phyloP scores from a whole-genome alignment of 768 basidiomycete species.

The Pisolithus tinctorius region DNA sequence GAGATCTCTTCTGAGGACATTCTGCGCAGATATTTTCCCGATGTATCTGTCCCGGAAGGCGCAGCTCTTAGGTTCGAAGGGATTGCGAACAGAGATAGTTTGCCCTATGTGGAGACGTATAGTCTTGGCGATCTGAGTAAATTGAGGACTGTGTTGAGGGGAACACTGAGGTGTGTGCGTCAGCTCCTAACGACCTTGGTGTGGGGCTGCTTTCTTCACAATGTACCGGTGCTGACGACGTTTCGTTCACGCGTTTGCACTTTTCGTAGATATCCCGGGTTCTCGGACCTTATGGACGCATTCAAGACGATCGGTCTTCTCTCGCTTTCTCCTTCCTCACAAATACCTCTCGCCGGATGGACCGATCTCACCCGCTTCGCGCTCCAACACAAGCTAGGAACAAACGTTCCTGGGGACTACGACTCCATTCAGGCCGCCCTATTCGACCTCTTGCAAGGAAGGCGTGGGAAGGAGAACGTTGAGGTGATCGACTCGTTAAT shows the following conservation, averaged over 20 bases:
- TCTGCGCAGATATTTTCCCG: conserved; percentile 50
- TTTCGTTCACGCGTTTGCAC: neutral
- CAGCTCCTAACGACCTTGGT: neutral
- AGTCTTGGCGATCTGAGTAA: conserved; percentile 36
- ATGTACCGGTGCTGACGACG: neutral
- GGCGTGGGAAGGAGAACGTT: conserved; percentile 5
- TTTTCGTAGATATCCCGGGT: conserved; percentile 70
- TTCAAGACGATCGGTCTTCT: conserved; percentile 71
- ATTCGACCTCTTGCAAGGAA: conserved; percentile 11
- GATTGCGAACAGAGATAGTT: conserved; percentile 77
- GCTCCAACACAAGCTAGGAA: conserved; percentile 22
- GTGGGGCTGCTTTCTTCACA: neutral
- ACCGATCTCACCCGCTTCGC: conserved; percentile 31
- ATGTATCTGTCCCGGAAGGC: conserved; percentile 58
- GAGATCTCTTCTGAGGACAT: conserved; percentile 48
- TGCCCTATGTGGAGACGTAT: conserved; percentile 66
- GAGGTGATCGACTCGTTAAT: conserved; percentile 36
- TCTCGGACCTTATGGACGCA: conserved; percentile 62
- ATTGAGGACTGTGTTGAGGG: conserved; percentile 67
- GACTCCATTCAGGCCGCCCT: conserved; percentile 31
- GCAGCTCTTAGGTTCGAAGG: conserved; percentile 63
- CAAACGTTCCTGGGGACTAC: conserved; percentile 23
- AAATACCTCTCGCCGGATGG: conserved; percentile 22
- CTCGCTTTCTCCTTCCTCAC: conserved; percentile 21
- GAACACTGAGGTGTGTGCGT: conserved; percentile 65